Percentiles rank a stretch among this genome's conserved stretches.
Conservation (phyloP, 768 basidiomycete genomes). For the Lactarius hatsudake region DNA sequence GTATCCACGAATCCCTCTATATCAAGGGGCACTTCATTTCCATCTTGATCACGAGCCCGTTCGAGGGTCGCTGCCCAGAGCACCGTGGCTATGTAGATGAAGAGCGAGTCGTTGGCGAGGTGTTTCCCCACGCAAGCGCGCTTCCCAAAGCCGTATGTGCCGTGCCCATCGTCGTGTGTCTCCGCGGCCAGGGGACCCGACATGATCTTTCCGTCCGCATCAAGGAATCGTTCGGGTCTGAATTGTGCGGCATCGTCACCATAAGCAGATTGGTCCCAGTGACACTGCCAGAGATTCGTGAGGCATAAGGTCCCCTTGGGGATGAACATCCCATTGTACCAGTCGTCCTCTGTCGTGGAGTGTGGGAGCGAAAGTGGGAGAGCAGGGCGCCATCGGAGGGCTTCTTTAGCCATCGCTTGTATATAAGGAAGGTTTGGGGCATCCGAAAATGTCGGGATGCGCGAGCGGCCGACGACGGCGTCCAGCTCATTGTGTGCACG, state of each 20-base stretch:
- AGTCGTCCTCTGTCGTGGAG: conserved; percentile 30
- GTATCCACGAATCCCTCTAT: background rate
- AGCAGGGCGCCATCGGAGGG: conserved; percentile 12
- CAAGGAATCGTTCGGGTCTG: conserved; percentile 27
- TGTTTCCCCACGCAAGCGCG: conserved; percentile 28
- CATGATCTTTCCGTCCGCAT: conserved; percentile 4
- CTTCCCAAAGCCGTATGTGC: conserved; percentile 24
- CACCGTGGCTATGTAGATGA: conserved; percentile 25
- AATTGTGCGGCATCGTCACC: conserved; percentile 26
- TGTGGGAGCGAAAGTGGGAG: background rate
- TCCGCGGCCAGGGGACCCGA: conserved; percentile 1
- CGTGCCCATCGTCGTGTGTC: conserved; percentile 23
- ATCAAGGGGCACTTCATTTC: conserved; percentile 13
- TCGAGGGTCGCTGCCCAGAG: conserved; percentile 27
- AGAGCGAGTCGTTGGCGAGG: conserved; percentile 27
- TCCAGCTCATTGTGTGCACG: conserved; percentile 25
- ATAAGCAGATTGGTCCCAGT: conserved; percentile 14
- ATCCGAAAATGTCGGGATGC: conserved; percentile 22
- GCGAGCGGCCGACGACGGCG: conserved; percentile 21
- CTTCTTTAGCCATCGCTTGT: conserved; percentile 8
- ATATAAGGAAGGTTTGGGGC: conserved; percentile 17
- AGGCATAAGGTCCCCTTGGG: conserved; percentile 38
- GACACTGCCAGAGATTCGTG: conserved; percentile 28
- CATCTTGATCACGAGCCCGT: conserved; percentile 16
- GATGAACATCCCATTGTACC: conserved; percentile 33